Evolutionary conservation across 2,329 filamentous ascomycete species (phyloP).

Genomic region (Cytospora schulzeri): DNA sequence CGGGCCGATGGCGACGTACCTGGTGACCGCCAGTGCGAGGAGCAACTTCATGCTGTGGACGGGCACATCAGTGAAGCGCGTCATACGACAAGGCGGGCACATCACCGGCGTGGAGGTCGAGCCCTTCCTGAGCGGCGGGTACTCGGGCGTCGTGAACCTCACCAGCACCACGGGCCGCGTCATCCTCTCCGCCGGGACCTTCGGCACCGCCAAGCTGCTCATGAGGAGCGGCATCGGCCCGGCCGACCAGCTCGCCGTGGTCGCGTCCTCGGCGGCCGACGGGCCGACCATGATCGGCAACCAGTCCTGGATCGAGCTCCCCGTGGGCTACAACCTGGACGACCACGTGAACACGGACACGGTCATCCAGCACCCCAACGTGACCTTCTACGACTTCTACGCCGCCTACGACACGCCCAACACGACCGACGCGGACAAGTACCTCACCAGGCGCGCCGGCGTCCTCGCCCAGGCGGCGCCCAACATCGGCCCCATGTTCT

Average conservation of each 20-base stretch:
- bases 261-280: slow-evolving; percentile 50
- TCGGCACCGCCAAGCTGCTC: slow-evolving; percentile 70
- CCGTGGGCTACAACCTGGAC: slow-evolving; percentile 59
- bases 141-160: slow-evolving; percentile 61
- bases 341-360: slow-evolving; percentile 56
- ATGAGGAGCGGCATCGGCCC: slow-evolving; percentile 70
- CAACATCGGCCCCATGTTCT: slow-evolving; percentile 64
- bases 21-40: slow-evolving; percentile 60
- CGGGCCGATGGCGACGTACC: slow-evolving; percentile 72
- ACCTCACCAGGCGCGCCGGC: slow-evolving; percentile 55
- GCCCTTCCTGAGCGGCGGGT: slow-evolving; percentile 53
- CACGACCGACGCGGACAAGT: slow-evolving; percentile 44
- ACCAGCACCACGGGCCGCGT: slow-evolving; percentile 63
- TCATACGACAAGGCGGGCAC: slow-evolving; percentile 63
- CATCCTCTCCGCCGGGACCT: slow-evolving; percentile 68
- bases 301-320: slow-evolving; percentile 58
- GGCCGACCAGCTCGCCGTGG: slow-evolving; percentile 57
- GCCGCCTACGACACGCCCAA: slow-evolving; percentile 56
- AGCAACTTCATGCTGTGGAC: slow-evolving; percentile 69
- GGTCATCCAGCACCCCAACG: slow-evolving; percentile 46
- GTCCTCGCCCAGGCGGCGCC: slow-evolving; percentile 66
- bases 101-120: slow-evolving; percentile 71
- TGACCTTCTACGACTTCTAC: slow-evolving; percentile 66
- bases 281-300: slow-evolving; percentile 53
- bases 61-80: slow-evolving; percentile 66